Percentiles rank a stretch among this genome's conserved stretches.
phyloP scores from a whole-genome alignment of 106 monocot species.

The Narthecium ossifragum region DNA sequence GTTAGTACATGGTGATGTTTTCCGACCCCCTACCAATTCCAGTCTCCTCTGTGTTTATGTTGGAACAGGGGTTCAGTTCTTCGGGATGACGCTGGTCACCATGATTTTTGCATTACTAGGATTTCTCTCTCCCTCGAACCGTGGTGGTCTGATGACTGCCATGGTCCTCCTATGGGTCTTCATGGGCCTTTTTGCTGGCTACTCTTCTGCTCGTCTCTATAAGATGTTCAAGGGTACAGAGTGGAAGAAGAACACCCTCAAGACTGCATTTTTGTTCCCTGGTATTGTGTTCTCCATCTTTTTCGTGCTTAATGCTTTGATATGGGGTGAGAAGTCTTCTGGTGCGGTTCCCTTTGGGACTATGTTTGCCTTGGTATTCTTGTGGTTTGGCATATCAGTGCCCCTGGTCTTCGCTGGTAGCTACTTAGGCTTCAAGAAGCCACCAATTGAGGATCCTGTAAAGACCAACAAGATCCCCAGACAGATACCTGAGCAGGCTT shows the following conservation, averaged over 20 bases:
- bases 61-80: slow-evolving; percentile 52
- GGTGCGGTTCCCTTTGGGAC: slow-evolving; percentile 40
- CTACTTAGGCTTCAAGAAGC: slow-evolving; percentile 31
- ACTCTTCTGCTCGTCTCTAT: slow-evolving; percentile 42
- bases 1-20: slow-evolving; percentile 52
- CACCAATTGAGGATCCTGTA: slow-evolving; percentile 21
- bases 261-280: slow-evolving; percentile 53
- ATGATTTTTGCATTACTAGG: slow-evolving; percentile 53
- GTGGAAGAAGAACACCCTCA: slow-evolving; percentile 54
- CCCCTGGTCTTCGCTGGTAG: slow-evolving; percentile 30
- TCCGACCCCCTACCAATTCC: slow-evolving; percentile 39
- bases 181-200: slow-evolving; percentile 49
- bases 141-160: slow-evolving; percentile 54
- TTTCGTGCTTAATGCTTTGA: slow-evolving; percentile 50
- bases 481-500: slow-evolving; percentile 33
- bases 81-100: slow-evolving; percentile 52
- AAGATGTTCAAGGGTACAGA: slow-evolving; percentile 59
- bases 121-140: slow-evolving; percentile 46
- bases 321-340: slow-evolving; percentile 54
- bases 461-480: slow-evolving; percentile 34
- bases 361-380: slow-evolving; percentile 30
- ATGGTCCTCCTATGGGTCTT: slow-evolving; percentile 58
- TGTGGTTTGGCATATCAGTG: slow-evolving; percentile 34
- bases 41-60: slow-evolving; percentile 49
- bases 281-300: slow-evolving; percentile 33